Base-by-base conservation (phyloP, 2,329 filamentous ascomycete species). In the Didymella arachidicola region DNA sequence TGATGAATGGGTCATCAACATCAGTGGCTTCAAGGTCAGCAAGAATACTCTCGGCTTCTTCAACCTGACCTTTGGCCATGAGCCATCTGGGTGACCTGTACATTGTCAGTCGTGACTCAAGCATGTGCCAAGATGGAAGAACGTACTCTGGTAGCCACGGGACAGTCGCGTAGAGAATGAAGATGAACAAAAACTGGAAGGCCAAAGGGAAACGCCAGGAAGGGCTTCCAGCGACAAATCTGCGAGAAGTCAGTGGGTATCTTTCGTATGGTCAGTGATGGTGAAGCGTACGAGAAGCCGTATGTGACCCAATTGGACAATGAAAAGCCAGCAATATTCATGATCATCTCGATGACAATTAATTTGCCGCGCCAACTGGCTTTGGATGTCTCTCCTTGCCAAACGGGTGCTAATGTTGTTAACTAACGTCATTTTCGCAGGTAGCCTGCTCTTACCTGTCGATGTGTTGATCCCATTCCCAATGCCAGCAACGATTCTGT, bases 291-390 rank as follows among this genome's bases (percentile, higher is more conserved):
- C 19, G 78, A 81, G 54, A 84, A 79, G 2, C 82, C 82, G 56
- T 79, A 84, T 7, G 79, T 84, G 11, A 85, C 76, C 81, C 83
- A 85, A 43, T 84, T 83, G 4, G 77, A 79, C 1, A 85, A 46
- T 1, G 72, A 78, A 59, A 83, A 84, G 2, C 83, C 83, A 18
- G 76, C 77, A 42, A 84, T 81, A 54, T 82, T 83, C 66, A 84
- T 75, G 44, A 81, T 81, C 71, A 84, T 78, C 48, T 82, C 79
- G 25, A 83, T 76, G 34, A 82, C 74, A 6, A 82, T 78, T 12
- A 82, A 68, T 46, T 80, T 81, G 16, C 80, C 80, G 59, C 80
- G 63, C 70, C 69, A 75, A 36, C 67, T 74, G 10, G 72, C 69
- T 53, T 73, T 79, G 79, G 81, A 79, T 0, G 81, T 84, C 62